Evolutionary conservation across 441 rosid genomes (phyloP).

Genomic region (Adansonia grandidieri): DNA sequence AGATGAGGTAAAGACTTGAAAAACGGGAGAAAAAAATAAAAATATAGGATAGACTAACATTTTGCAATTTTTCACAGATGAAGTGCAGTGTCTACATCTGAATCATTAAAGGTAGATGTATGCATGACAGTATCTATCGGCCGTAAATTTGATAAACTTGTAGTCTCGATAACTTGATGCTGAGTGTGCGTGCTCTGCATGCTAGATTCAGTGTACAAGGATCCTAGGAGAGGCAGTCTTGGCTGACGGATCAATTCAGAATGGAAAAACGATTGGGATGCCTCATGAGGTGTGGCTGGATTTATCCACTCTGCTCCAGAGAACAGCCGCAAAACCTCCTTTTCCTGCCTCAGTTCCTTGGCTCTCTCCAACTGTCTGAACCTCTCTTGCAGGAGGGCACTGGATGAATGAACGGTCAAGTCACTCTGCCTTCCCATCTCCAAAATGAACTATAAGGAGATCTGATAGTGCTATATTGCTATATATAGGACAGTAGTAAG

Average conservation of each 20-base stretch:
- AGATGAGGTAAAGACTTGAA: slow-evolving; percentile 30
- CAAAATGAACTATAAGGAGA: slow-evolving; percentile 1
- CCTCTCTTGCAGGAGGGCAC: slow-evolving; percentile 51
- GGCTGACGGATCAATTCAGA: slow-evolving; percentile 36
- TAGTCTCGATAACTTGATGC: slow-evolving; percentile 31
- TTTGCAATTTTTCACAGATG: slow-evolving; percentile 48
- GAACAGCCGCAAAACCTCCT: slow-evolving; percentile 36
- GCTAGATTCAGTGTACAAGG: slow-evolving; percentile 25
- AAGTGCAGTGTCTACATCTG: slow-evolving; percentile 55
- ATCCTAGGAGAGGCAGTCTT: slow-evolving; percentile 27
- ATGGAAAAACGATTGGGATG: slow-evolving; percentile 33
- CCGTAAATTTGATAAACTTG: slow-evolving; percentile 31
- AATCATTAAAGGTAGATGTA: slow-evolving; percentile 38
- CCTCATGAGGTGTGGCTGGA: slow-evolving; percentile 22
- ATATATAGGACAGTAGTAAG: slow-evolving; percentile 28
- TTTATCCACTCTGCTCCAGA: slow-evolving; percentile 36
- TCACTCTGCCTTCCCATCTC: slow-evolving; percentile 45
- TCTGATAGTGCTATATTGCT: slow-evolving; percentile 22
- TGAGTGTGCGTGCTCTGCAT: slow-evolving; percentile 28
- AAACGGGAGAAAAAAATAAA: slow-evolving; percentile 29
- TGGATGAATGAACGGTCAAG: slow-evolving; percentile 38
- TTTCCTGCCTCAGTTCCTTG: slow-evolving; percentile 48
- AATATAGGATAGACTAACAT: slow-evolving; percentile 31
- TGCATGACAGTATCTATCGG: slow-evolving; percentile 32
- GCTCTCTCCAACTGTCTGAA: slow-evolving; percentile 50